These are phyloP conservation scores for Tubosaeta brunneosetosa DNA, from an alignment of 768 basidiomycete species.

Conservation along the genomic window DNA sequence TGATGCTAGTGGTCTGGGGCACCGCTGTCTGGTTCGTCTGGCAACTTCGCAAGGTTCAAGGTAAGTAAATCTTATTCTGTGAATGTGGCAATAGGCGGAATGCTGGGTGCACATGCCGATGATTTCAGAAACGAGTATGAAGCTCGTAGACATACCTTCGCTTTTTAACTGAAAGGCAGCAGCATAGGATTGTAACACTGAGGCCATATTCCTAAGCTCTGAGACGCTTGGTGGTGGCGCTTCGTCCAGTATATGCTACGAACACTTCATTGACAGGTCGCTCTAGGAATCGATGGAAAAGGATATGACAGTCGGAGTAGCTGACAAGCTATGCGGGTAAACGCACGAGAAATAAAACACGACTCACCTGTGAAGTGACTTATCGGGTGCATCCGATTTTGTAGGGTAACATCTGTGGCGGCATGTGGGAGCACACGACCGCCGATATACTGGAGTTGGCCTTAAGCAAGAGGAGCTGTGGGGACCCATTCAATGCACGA, in stretches of 20 bases:
- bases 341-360: constrained; percentile 4
- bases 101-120: constrained; percentile 13
- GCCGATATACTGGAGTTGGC: background rate
- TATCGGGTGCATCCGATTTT: background rate
- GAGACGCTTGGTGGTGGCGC: background rate
- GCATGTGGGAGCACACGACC: background rate
- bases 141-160: constrained; percentile 1
- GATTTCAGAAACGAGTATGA: constrained; percentile 7
- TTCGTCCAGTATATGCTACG: no score
- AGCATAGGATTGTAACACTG: no score
- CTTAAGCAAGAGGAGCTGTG: no score
- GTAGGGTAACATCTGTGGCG: background rate
- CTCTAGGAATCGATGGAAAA: no score
- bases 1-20: fast-evolving
- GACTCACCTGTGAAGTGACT: constrained; percentile 4
- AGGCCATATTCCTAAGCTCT: background rate
- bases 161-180: no score
- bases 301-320: background rate
- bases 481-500: background rate
- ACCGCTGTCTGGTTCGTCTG: no score
- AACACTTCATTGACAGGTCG: no score
- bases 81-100: no score
- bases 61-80: background rate
- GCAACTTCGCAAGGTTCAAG: no score
- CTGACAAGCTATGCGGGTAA: constrained; percentile 1